A percentile compares a stretch with the other conserved stretches of the same genome.
These are phyloP conservation scores for Thoreauomyces humboldtii DNA, from an alignment of 192 early-diverging fungal species.

Conservation along the genomic window DNA sequence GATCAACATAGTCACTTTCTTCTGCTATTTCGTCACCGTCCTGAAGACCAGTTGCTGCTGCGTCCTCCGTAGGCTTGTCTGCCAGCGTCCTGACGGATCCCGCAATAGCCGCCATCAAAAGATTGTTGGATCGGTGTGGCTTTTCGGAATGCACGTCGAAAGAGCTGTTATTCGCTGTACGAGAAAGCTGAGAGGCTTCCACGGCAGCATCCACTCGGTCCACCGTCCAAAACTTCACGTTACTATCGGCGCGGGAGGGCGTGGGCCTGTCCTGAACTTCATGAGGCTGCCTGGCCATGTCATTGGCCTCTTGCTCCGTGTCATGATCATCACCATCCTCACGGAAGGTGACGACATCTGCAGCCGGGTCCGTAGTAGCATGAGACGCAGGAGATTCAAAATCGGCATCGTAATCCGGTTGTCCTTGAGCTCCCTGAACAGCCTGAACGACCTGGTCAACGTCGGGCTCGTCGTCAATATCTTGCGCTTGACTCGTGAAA, in stretches of 20 bases:
- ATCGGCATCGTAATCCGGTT: background rate
- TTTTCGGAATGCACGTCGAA: background rate
- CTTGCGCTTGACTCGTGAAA: background rate
- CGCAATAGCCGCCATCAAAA: background rate
- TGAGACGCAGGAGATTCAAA: background rate
- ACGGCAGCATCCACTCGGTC: background rate
- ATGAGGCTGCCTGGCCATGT: too few species aligned
- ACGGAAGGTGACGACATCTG: background rate
- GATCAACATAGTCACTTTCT: background rate
- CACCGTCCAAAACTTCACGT: background rate
- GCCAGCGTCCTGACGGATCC: background rate
- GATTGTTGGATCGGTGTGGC: background rate
- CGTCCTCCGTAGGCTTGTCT: too few species aligned
- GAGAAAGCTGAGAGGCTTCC: background rate
- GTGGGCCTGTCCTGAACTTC: too few species aligned
- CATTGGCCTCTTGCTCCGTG: background rate
- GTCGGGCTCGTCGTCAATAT: background rate
- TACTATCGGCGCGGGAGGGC: background rate
- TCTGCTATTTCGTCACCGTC: background rate
- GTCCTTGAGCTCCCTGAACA: background rate
- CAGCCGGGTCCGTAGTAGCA: background rate
- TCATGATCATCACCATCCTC: background rate
- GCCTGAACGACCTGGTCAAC: background rate
- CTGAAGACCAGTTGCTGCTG: background rate
- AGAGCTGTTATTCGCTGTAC: background rate